Percentiles rank a stretch among this genome's conserved stretches.
These are phyloP conservation scores for Didymella pinodella DNA, from an alignment of 2,329 filamentous ascomycete genomes.

Conservation along the genomic window DNA sequence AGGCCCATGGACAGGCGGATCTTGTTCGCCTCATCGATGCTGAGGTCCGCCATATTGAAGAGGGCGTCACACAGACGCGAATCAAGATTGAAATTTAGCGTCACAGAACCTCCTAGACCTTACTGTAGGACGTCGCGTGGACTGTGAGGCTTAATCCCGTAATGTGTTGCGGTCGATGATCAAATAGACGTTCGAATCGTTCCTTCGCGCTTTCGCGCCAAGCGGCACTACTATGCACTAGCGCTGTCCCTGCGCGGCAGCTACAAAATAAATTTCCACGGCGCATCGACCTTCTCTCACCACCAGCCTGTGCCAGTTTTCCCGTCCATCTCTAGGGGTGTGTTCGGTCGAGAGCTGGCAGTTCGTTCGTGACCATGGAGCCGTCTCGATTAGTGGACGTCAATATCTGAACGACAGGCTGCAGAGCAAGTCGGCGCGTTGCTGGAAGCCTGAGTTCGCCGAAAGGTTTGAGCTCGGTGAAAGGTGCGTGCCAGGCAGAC, in stretches of 20 bases:
- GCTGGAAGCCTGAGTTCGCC: conserved; percentile 60
- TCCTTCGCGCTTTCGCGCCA: conserved; percentile 21
- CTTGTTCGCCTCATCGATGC: conserved; percentile 91
- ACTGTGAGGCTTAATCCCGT: too few species aligned
- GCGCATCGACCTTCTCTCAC: conserved; percentile 50
- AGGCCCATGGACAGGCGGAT: conserved; percentile 88
- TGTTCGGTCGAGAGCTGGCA: conserved; percentile 83
- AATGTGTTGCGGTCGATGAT: too few species aligned
- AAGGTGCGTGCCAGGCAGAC: conserved; percentile 46
- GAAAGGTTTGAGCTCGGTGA: conserved; percentile 51
- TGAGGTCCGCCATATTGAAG: conserved; percentile 44
- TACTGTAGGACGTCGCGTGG: too few species aligned
- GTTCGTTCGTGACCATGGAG: conserved; percentile 77
- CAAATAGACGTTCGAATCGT: neutral
- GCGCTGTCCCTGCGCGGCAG: conserved; percentile 23
- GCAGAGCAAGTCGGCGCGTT: conserved; percentile 74
- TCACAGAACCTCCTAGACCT: too few species aligned
- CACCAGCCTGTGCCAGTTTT: conserved; percentile 85
- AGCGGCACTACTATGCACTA: conserved; percentile 29
- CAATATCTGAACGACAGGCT: conserved; percentile 96
- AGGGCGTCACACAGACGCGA: neutral
- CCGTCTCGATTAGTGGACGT: conserved; percentile 79
- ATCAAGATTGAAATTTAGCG: neutral
- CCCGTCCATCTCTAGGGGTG: conserved; percentile 65
- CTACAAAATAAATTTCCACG: conserved; percentile 44